Percentiles rank a stretch among this genome's conserved stretches.
Conservation (phyloP, 2,329 filamentous ascomycete species). For the Hirsutella minnesotensis region DNA sequence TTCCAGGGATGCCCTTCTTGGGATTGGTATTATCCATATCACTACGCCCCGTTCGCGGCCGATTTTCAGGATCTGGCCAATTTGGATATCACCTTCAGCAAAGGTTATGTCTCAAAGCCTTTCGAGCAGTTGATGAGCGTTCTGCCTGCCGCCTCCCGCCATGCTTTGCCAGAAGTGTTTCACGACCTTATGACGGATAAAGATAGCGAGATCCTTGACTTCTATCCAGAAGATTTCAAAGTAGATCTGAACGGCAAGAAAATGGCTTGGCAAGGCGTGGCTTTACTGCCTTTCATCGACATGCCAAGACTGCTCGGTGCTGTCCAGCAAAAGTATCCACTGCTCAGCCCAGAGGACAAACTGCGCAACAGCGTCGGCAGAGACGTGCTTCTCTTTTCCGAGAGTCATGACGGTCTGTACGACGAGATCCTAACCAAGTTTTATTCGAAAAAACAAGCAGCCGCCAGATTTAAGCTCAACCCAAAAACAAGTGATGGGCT, state of each 20-base stretch:
- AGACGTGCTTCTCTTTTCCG: conserved; percentile 75
- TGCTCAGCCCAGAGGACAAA: conserved; percentile 64
- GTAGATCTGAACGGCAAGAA: conserved; percentile 97
- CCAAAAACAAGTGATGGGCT: conserved; percentile 65
- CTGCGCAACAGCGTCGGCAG: conserved; percentile 69
- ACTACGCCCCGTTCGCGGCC: conserved; percentile 93
- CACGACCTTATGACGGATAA: conserved; percentile 81
- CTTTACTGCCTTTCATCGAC: conserved; percentile 89
- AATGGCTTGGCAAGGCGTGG: conserved; percentile 95
- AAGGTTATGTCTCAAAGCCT: conserved; percentile 74
- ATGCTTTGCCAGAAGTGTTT: conserved; percentile 80
- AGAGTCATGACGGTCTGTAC: conserved; percentile 68
- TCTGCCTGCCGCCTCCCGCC: conserved; percentile 81
- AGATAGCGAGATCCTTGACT: conserved; percentile 89
- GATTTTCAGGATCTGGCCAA: conserved; percentile 80
- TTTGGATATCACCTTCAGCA: conserved; percentile 70
- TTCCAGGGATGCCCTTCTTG: conserved; percentile 97
- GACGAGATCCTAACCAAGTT: conserved; percentile 74
- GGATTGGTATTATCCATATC: conserved; percentile 99
- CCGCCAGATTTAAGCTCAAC: conserved; percentile 58
- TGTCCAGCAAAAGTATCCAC: conserved; percentile 71
- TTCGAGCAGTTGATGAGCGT: conserved; percentile 99
- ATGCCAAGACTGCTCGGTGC: conserved; percentile 74
- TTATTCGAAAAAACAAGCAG: conserved; percentile 78
- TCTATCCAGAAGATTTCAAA: conserved; percentile 90